phyloP scores from a whole-genome alignment of 2,329 filamentous ascomycete genomes.

The Fusarium foetens region DNA sequence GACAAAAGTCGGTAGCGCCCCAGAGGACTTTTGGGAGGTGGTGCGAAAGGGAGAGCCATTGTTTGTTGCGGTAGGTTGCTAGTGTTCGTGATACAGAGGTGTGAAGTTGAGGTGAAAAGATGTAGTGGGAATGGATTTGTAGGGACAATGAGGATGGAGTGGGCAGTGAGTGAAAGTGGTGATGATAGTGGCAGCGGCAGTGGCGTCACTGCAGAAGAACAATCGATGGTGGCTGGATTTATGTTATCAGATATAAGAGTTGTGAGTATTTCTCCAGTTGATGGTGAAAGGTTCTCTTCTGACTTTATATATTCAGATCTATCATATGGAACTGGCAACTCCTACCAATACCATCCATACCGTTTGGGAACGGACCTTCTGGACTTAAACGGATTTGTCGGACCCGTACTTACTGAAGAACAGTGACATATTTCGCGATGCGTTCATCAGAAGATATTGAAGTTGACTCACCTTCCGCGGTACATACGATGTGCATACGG shows the following conservation, averaged over 20 bases:
- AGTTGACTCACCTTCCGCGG: background rate
- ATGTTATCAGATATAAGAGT: background rate
- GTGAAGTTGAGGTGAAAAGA: background rate
- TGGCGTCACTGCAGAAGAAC: background rate
- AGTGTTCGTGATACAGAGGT: background rate
- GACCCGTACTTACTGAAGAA: background rate
- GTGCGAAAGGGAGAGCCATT: conserved; percentile 51
- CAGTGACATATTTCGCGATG: background rate
- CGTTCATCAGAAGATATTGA: background rate
- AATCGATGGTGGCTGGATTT: background rate
- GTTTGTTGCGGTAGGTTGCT: background rate
- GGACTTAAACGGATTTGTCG: background rate
- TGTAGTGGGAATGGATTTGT: background rate
- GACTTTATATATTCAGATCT: background rate
- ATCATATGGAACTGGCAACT: background rate
- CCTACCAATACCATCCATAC: background rate
- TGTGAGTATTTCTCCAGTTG: background rate
- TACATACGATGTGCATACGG: background rate
- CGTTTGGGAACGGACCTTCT: conserved; percentile 10
- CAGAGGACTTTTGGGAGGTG: conserved; percentile 67
- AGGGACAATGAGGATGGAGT: background rate
- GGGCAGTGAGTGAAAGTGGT: background rate
- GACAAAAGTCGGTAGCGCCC: conserved; percentile 74
- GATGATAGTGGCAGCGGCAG: background rate
- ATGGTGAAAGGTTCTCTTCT: background rate